Percentiles rank a stretch among this genome's conserved stretches.
These are phyloP conservation scores for Zea mays DNA, from an alignment of 176 grass and related monocot genomes.

Conservation along the genomic window DNA sequence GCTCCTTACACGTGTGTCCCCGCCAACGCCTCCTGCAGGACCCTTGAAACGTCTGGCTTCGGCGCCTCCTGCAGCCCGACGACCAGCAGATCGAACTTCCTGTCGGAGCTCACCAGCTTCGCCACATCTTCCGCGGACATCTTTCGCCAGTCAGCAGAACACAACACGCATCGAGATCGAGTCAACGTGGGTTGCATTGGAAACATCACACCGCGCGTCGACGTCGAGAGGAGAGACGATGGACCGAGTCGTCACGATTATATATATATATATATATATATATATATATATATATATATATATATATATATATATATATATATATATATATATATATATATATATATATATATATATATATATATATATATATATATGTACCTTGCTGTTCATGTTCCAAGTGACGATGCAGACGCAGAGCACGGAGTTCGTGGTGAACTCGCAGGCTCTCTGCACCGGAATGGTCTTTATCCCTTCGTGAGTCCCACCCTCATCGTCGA, in stretches of 20 bases:
- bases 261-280: too few relatives aligned
- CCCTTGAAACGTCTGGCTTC: conserved; percentile 28
- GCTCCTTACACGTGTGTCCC: conserved; percentile 48
- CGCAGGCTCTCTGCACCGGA: conserved; percentile 45
- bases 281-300: too few relatives aligned
- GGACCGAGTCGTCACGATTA: too few relatives aligned
- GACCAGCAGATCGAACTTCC: conserved; percentile 61
- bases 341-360: too few relatives aligned
- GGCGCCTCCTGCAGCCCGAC: conserved; percentile 69
- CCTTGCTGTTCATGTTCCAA: conserved; percentile 81
- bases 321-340: too few relatives aligned
- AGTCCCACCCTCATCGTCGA: conserved; percentile 30
- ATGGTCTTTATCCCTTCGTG: conserved; percentile 66
- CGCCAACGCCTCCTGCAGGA: conserved; percentile 54
- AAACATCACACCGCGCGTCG: too few relatives aligned
- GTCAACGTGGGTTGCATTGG: not conserved
- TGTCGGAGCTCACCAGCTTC: conserved; percentile 46
- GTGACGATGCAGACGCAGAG: conserved; percentile 61
- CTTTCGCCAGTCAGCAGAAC: not conserved
- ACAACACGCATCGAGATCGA: not conserved
- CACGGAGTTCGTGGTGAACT: conserved; percentile 39
- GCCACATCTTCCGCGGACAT: conserved; percentile 49
- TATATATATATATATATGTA: not conserved
- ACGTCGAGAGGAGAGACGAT: too few relatives aligned
- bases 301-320: too few relatives aligned